Evolutionary conservation across 2,329 filamentous ascomycete genomes (phyloP).

Genomic region (Venturia oleaginea): DNA sequence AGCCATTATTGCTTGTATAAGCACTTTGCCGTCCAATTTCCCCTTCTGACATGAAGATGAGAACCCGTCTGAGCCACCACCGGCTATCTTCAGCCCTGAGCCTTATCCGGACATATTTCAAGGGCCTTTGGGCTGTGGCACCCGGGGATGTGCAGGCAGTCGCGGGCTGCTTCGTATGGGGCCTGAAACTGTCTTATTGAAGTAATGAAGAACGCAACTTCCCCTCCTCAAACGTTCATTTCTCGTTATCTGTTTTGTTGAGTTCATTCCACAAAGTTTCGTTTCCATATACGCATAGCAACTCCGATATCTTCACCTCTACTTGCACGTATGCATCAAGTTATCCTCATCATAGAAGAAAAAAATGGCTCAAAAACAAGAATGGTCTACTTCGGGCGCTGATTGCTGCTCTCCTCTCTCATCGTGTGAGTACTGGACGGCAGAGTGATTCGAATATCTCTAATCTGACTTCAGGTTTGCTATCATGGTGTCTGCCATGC

Average conservation of each 20-base stretch:
- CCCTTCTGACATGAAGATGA: neutral
- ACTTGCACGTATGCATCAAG: neutral
- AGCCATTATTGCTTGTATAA: neutral
- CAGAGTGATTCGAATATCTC: neutral
- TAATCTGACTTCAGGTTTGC: conserved; percentile 20
- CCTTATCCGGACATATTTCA: neutral
- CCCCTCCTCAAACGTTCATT: neutral
- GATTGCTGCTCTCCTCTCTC: conserved; percentile 24
- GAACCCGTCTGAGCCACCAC: neutral
- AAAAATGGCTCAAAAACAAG: conserved; percentile 6
- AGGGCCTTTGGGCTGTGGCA: neutral
- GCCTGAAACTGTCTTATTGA: neutral
- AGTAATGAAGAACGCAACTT: neutral
- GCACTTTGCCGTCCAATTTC: neutral
- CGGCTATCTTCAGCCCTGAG: neutral
- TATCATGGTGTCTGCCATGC: conserved; percentile 27
- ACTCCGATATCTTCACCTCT: neutral
- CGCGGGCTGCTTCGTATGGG: neutral
- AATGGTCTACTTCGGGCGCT: conserved; percentile 16
- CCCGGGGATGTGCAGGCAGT: neutral
- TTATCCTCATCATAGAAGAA: neutral
- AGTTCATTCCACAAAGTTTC: neutral
- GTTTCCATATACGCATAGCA: neutral
- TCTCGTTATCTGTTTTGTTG: neutral
- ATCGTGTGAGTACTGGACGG: conserved; percentile 20